phyloP scores from a whole-genome alignment of 2,329 filamentous ascomycete species.

The Aspergillus sp. region DNA sequence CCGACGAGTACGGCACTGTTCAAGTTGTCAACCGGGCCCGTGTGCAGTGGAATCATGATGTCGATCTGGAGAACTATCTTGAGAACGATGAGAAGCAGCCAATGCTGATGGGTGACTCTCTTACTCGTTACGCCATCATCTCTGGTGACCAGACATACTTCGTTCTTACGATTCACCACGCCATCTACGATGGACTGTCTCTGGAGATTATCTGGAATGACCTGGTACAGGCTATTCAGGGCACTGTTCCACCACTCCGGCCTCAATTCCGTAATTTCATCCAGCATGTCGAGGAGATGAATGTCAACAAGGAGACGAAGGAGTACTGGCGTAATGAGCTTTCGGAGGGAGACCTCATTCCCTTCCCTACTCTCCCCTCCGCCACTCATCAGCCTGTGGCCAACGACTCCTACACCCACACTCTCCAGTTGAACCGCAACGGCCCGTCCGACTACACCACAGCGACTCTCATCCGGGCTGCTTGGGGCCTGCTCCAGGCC shows the following conservation, averaged over 20 bases:
- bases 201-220: slow-evolving; percentile 12
- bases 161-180: slow-evolving; percentile 45
- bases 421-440: not conserved
- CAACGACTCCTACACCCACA: slow-evolving; percentile 3
- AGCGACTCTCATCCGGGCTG: slow-evolving; percentile 41
- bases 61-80: slow-evolving; percentile 12
- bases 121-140: slow-evolving; percentile 17
- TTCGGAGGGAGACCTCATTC: slow-evolving; percentile 36
- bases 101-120: slow-evolving; percentile 18
- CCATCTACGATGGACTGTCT: slow-evolving; percentile 41
- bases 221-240: slow-evolving; percentile 6
- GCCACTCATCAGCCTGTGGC: slow-evolving; percentile 24
- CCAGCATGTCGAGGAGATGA: slow-evolving; percentile 38
- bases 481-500: slow-evolving; percentile 41
- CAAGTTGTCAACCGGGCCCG: slow-evolving; percentile 25
- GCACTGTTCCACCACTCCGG: slow-evolving; percentile 13
- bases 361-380: slow-evolving; percentile 39
- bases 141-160: slow-evolving; percentile 24
- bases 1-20: slow-evolving; percentile 12
- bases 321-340: slow-evolving; percentile 45
- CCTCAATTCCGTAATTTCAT: slow-evolving; percentile 35
- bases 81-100: slow-evolving; percentile 11
- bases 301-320: slow-evolving; percentile 31
- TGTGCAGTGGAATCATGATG: slow-evolving; percentile 19
- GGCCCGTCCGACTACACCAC: slow-evolving; percentile 28